Evolutionary conservation across 2,329 filamentous ascomycete genomes (phyloP), one percentile per base, ranked within the genome.

Genomic region (Aspergillus ustus): DNA sequence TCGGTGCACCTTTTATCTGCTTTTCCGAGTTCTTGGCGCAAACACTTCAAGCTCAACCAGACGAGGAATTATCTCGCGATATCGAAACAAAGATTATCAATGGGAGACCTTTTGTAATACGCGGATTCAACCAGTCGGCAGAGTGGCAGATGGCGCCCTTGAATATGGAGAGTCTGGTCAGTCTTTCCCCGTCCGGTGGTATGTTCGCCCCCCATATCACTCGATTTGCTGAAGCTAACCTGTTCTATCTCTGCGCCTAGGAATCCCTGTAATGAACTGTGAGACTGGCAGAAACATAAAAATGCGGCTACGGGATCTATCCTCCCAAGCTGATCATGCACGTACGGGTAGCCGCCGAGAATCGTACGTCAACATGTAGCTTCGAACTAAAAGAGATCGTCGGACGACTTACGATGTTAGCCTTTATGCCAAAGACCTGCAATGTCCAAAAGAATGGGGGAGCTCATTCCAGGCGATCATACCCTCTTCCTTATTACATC

Each of bases 381-480:
- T 65, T 17, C 70, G 50, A 56, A 44, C n/a, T 34, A 22, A n/a
- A 34, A n/a, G 5, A 7, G 2, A n/a, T 37, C 31, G 28, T 28
- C 61, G 63, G 20, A 54, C 45, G 13, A 20, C 34, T 53, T 48
- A 70, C 40, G 70, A 67, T 58, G 68, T 62, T 60, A 75, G 72
- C 54, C 67, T 77, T 7, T 76, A 77, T 59, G 73, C 74, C 7
- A 68, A 74, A 34, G 74, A 77, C 58, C 62, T 77, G 31, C 71
- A 68, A 7, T 77, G 75, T 49, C 75, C 74, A 0, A 61, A 65
- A 11, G 70, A 72, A 56, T 77, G 73, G 75, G 57, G 70, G 11
- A 70, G 68, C 52, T 64, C 67, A 37, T 70, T 73, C 60, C 67
- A 70, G 34, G 66, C 63, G 17, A 46, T 75, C n/a, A 60, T 77